Conservation (phyloP, 306 rosid genomes). For the Malus sieversii region DNA sequence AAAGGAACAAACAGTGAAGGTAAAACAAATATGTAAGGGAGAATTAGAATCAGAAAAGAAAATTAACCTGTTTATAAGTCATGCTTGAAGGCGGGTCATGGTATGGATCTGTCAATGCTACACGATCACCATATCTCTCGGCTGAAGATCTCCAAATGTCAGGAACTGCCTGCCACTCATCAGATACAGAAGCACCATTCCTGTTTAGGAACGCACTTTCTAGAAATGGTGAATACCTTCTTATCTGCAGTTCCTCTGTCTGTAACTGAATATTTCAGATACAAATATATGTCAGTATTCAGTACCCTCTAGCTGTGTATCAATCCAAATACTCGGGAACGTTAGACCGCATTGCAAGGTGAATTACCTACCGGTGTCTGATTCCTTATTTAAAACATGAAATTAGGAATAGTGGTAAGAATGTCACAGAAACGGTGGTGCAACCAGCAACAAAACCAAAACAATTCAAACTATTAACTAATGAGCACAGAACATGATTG, state of each 20-base stretch:
- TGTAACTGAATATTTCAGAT: conserved; percentile 16
- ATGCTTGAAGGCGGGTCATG: conserved; percentile 79
- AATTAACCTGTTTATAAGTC: conserved; percentile 65
- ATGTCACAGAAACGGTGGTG: no score
- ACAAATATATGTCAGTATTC: conserved; percentile 1
- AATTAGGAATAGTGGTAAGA: no score
- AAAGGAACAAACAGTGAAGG: neutral
- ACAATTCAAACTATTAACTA: no score
- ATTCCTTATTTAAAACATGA: no score
- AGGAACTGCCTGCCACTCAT: conserved; percentile 87
- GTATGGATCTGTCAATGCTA: conserved; percentile 70
- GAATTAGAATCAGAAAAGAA: neutral
- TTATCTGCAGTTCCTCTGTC: conserved; percentile 41
- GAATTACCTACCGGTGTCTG: no score
- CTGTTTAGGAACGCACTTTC: conserved; percentile 51
- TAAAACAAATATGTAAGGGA: neutral
- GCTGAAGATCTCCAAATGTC: conserved; percentile 93
- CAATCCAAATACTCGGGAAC: neutral
- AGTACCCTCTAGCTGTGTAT: neutral
- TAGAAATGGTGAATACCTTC: conserved; percentile 75
- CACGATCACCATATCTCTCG: conserved; percentile 66
- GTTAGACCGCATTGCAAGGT: neutral
- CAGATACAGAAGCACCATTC: conserved; percentile 33
- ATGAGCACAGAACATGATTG: no score
- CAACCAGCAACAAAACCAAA: no score